phyloP scores from a whole-genome alignment of 75 land plant species.

The Azolla pinnata region DNA sequence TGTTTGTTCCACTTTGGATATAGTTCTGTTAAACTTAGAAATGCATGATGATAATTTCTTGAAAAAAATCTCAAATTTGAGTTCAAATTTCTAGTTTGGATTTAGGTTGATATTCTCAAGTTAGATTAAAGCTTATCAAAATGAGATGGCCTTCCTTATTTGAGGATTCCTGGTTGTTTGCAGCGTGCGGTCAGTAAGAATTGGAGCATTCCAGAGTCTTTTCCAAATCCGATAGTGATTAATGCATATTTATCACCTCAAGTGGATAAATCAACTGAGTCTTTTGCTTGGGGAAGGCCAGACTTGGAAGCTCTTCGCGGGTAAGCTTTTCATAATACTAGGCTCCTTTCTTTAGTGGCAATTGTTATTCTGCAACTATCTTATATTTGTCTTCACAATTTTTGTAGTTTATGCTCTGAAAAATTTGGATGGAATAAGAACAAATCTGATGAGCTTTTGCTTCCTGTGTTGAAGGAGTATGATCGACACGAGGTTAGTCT shows the following conservation, averaged over 20 bases:
- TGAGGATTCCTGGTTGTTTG: too few relatives aligned
- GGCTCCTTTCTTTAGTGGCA: not conserved
- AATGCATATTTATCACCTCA: slow-evolving; percentile 64
- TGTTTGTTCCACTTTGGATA: too few relatives aligned
- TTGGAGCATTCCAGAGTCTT: slow-evolving; percentile 82
- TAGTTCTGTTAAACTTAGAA: too few relatives aligned
- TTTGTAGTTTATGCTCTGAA: slow-evolving; percentile 78
- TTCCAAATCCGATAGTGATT: slow-evolving; percentile 81
- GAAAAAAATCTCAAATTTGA: too few relatives aligned
- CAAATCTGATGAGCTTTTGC: slow-evolving; percentile 82
- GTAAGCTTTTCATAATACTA: slow-evolving; percentile 29
- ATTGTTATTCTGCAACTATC: not conserved
- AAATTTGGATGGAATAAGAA: slow-evolving; percentile 80
- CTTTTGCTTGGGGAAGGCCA: slow-evolving; percentile 87
- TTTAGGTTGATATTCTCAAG: too few relatives aligned
- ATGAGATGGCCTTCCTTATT: too few relatives aligned
- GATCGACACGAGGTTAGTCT: slow-evolving; percentile 79
- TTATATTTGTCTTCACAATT: not conserved
- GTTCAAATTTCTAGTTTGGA: too few relatives aligned
- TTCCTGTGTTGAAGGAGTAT: slow-evolving; percentile 90
- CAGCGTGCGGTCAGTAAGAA: slow-evolving; percentile 98
- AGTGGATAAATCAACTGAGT: slow-evolving; percentile 81
- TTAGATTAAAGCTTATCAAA: too few relatives aligned
- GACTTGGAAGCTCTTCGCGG: slow-evolving; percentile 75
- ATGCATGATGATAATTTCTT: too few relatives aligned